phyloP scores from a whole-genome alignment of 805 yeast species.

The Brettanomyces custersianus region DNA sequence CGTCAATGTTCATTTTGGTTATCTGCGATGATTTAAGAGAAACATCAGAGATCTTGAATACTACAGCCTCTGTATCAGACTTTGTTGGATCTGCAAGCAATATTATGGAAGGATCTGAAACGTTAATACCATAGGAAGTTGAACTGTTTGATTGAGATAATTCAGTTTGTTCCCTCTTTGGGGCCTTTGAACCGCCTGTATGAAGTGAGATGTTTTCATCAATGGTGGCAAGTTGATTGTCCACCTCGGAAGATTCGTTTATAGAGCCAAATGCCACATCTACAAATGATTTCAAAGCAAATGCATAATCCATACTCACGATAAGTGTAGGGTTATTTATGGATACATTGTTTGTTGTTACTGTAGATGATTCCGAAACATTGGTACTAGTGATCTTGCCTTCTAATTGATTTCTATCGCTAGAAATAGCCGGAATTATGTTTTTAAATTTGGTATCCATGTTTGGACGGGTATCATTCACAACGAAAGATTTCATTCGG shows the following conservation, averaged over 20 bases:
- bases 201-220: slow-evolving; percentile 9
- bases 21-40: slow-evolving; percentile 61
- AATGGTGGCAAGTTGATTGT: slow-evolving; percentile 1
- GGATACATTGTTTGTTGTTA: slow-evolving; percentile 38
- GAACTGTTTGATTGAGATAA: too few species aligned
- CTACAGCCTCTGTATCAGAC: slow-evolving; percentile 74
- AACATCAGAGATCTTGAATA: slow-evolving; percentile 77
- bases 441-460: slow-evolving; percentile 67
- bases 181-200: slow-evolving; percentile 7
- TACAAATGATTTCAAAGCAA: slow-evolving; percentile 63
- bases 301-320: slow-evolving; percentile 76
- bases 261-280: slow-evolving; percentile 32
- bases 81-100: slow-evolving; percentile 72
- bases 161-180: slow-evolving; percentile 8
- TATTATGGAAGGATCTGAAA: slow-evolving; percentile 69
- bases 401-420: slow-evolving; percentile 63
- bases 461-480: slow-evolving; percentile 60
- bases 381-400: slow-evolving; percentile 30
- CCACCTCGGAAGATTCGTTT: slow-evolving; percentile 15
- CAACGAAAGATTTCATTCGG: slow-evolving; percentile 62
- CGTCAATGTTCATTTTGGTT: slow-evolving; percentile 57
- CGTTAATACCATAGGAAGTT: slow-evolving; percentile 58
- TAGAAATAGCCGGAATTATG: slow-evolving; percentile 62
- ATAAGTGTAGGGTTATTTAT: slow-evolving; percentile 76
- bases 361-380: slow-evolving; percentile 10